These are phyloP conservation scores for Medakamo hakoo DNA, from an alignment of 139 green algal species.

Conservation along the genomic window DNA sequence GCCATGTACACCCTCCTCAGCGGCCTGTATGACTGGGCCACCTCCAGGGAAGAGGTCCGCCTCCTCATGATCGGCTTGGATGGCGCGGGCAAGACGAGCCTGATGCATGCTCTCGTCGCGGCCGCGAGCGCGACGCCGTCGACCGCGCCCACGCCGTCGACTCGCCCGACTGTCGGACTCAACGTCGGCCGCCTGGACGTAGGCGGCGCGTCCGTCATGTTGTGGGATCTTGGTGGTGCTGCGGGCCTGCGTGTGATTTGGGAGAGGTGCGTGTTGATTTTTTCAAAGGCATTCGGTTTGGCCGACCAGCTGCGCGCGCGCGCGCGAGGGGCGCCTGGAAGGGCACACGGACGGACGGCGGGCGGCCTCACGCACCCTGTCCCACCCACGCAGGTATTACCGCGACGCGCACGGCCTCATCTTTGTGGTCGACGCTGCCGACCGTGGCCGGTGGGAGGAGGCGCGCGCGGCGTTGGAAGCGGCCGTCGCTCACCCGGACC, in stretches of 20 bases:
- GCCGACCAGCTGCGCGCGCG: no score
- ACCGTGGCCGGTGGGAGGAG: not conserved
- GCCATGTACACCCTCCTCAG: not conserved
- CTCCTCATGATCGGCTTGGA: constrained; percentile 14
- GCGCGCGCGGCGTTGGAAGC: not conserved
- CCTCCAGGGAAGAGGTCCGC: not conserved
- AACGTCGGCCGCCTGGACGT: not conserved
- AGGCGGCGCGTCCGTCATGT: constrained; percentile 3
- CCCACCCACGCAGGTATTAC: constrained; percentile 5
- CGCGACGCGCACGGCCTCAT: constrained; percentile 16
- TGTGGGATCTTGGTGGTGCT: constrained; percentile 15
- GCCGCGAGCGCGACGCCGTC: not conserved
- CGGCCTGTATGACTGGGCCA: not conserved
- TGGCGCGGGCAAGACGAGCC: constrained; percentile 13
- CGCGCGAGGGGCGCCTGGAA: no score
- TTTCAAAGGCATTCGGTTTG: no score
- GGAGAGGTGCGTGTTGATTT: constrained; percentile 1
- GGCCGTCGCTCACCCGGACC: not conserved
- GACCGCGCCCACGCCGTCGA: not conserved
- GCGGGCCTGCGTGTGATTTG: constrained; percentile 15
- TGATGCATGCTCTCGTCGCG: not conserved
- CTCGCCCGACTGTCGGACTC: constrained; percentile 9
- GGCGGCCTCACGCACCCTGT: not conserved
- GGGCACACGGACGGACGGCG: no score
- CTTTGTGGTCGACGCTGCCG: constrained; percentile 16